Conservation (phyloP, 2,329 filamentous ascomycete genomes). For the Emergomyces orientalis region DNA sequence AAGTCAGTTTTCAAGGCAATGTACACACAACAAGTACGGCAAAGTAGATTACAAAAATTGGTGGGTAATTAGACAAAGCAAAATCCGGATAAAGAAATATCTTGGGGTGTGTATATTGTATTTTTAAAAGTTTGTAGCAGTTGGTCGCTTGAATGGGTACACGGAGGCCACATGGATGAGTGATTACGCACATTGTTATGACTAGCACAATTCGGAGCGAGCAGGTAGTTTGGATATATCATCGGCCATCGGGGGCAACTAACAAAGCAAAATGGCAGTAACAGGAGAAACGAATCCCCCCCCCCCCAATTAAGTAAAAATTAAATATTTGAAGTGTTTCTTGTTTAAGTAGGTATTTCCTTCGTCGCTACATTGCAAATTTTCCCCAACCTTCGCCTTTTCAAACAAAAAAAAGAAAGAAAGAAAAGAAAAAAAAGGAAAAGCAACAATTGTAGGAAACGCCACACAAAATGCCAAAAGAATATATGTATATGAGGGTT, state of each 20-base stretch:
- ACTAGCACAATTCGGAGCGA: no score
- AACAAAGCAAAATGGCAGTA: not conserved
- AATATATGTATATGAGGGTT: not conserved
- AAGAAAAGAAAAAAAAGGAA: not conserved
- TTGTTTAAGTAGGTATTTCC: not conserved
- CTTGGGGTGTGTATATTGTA: no score
- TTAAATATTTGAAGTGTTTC: not conserved
- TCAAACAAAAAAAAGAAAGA: slow-evolving; percentile 3
- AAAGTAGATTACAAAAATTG: not conserved
- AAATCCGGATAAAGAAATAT: not conserved
- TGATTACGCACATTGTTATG: no score
- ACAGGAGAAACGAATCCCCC: not conserved
- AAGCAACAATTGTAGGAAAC: not conserved
- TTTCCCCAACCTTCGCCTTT: slow-evolving; percentile 6
- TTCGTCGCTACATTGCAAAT: slow-evolving; percentile 4
- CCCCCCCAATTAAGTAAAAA: not conserved
- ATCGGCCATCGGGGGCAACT: no score
- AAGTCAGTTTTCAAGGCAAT: not conserved
- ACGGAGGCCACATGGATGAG: no score
- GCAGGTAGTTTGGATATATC: not conserved
- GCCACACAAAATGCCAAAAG: slow-evolving; percentile 6
- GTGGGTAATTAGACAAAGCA: not conserved
- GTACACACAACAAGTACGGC: not conserved
- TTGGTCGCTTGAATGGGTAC: no score
- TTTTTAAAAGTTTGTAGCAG: no score